Base-by-base conservation (phyloP, 2,329 filamentous ascomycete genomes). In the Blumeria graminis region DNA sequence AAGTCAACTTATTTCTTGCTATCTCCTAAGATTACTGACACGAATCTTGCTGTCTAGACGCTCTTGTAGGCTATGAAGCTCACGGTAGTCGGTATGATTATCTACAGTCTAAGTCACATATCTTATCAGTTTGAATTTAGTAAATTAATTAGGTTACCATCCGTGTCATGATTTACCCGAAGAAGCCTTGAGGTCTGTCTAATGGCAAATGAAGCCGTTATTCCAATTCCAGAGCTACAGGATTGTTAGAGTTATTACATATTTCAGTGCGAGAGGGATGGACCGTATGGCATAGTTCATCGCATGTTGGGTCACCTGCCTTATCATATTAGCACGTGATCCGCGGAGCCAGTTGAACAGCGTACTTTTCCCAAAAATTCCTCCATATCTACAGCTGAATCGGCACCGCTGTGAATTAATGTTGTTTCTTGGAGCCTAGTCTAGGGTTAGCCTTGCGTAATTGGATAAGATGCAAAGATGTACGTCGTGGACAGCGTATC, bases 121-220 rank as follows among this genome's bases (percentile, higher is more conserved):
- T 57, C 16, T 16, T 18, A 43, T 41, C 41, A 48, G 14, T 4
- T 3, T 38, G 11, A 10, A 45, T 46, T 32, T n/a, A 41, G 36
- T 16, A 28, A 51, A 16, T 16, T 22, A 16, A 48, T 36, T 34
- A 28, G 3, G 45, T 32, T 9, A 35, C 28, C 28, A 16, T 8
- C 32, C 55, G 33, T n/a, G 6, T 28, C n/a, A 32, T 32, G 33
- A 10, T 16, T 55, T 58, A 77, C 76, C 69, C 84, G 86, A 58
- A 94, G 72, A 11, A 95, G 71, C 45, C 84, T 78, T 1, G 82
- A 80, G 57, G 84, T 88, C 68, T 94, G 87, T 57, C 78, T 78
- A 60, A 94, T 75, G n/a, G 88, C 86, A 70, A 88, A 94, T 41
- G 76, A 80, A 55, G 86, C 87, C 1, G 89, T 94, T 61, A 94